Conservation (phyloP, 2,329 filamentous ascomycete genomes). For the Rhexocercosporidium sp. region DNA sequence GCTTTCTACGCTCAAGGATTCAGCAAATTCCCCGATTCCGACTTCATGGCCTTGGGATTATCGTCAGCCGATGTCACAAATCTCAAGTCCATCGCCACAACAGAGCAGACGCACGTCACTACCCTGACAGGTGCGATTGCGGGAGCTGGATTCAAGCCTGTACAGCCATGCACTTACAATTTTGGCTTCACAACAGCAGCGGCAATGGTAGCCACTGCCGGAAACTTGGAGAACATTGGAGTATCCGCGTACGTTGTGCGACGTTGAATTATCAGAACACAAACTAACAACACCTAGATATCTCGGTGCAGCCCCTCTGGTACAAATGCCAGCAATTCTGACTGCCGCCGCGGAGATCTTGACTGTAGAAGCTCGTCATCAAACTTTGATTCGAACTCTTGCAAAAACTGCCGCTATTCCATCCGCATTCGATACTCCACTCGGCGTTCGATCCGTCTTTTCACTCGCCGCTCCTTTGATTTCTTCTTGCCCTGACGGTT, state of each 20-base stretch:
- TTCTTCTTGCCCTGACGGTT: constrained; percentile 3
- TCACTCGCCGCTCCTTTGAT: constrained; percentile 8
- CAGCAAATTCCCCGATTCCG: constrained; percentile 10
- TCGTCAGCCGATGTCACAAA: neutral
- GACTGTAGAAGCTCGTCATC: constrained; percentile 4
- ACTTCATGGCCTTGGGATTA: constrained; percentile 4
- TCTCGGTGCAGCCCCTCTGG: constrained; percentile 1
- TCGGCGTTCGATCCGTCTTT: constrained; percentile 1
- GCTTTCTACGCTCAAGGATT: constrained; percentile 11
- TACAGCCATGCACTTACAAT: constrained; percentile 2
- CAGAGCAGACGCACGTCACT: constrained; percentile 1
- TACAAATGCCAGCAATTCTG: neutral
- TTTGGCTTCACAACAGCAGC: constrained; percentile 10
- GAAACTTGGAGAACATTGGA: constrained; percentile 5
- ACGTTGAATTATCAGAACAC: neutral
- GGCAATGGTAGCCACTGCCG: neutral
- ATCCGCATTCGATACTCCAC: constrained; percentile 5
- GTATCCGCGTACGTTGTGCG: neutral
- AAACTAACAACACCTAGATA: neutral
- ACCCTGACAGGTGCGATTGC: neutral
- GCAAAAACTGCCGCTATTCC: constrained; percentile 2
- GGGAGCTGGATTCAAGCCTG: constrained; percentile 7
- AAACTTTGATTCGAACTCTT: neutral
- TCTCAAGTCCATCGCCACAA: constrained; percentile 5
- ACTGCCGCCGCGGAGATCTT: constrained; percentile 1